Evolutionary conservation across 805 yeast species (phyloP).

Genomic region (Osmozyma mogii): DNA sequence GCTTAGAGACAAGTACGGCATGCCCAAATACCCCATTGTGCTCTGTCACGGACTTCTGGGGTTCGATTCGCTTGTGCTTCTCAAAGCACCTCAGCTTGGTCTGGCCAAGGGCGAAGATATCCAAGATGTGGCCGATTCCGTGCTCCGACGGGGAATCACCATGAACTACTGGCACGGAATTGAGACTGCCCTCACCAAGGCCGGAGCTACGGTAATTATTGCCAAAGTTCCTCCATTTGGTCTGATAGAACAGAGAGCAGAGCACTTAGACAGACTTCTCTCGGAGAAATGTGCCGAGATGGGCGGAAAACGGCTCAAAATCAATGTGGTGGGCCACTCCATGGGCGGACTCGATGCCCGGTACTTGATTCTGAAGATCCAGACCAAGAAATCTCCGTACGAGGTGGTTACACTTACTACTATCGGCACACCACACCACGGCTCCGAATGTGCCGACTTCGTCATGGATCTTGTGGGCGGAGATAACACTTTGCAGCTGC

Average conservation of each 20-base stretch:
- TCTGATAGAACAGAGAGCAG: conserved; percentile 62
- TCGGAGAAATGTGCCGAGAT: conserved; percentile 16
- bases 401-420: conserved; percentile 74
- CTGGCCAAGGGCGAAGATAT: too few species aligned
- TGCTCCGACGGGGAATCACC: conserved; percentile 21
- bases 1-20: conserved; percentile 34
- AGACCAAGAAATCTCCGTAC: conserved; percentile 28
- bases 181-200: conserved; percentile 44
- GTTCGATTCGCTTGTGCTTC: conserved; percentile 42
- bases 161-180: conserved; percentile 83
- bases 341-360: conserved; percentile 93
- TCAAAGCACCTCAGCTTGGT: conserved; percentile 11
- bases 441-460: conserved; percentile 76
- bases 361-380: conserved; percentile 54
- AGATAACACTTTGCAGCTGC: conserved; percentile 9
- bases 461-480: conserved; percentile 31
- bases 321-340: conserved; percentile 80
- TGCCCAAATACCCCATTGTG: conserved; percentile 68
- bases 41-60: conserved; percentile 87
- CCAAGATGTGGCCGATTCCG: too few species aligned
- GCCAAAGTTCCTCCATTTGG: conserved; percentile 83
- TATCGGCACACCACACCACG: conserved; percentile 81
- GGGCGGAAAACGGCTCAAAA: conserved; percentile 30
- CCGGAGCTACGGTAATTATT: conserved; percentile 63
- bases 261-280: conserved; percentile 45